Base-by-base conservation (phyloP, 352 stramenopile species). In the Phytophthora capsici region DNA sequence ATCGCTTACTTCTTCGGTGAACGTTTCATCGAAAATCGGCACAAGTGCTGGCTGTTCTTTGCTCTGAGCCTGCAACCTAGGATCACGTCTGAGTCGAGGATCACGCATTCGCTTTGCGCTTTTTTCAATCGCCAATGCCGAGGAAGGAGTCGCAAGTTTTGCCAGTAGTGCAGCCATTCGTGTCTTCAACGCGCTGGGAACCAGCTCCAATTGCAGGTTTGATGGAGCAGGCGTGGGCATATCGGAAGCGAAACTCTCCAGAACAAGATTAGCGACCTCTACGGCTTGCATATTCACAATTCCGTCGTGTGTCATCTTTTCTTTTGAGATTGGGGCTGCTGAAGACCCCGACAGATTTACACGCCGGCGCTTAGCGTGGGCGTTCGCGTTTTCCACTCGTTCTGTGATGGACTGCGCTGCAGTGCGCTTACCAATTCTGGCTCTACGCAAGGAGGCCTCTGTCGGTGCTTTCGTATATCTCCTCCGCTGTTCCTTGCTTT, bases 281-380 rank as follows among this genome's bases (percentile, higher is more conserved):
- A 83, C 75, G 14, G 80, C 80, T 40, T 84, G 78, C 69, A 94
- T 87, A 48, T 94, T 91, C 22, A 93, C 86, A 41, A 94, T 84
- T 23, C 66, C 68, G 12, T 94, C 84, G 46, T 84, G 72, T 2
- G 86, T 93, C 44, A 91, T 61, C 30, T 78, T 73, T 51, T 78
- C 69, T 55, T 57, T 30, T 47, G 69, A 48, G 3, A 68, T 58
- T 1, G 54, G 53, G 45, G 59, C 49, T 46, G 63, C 58, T 54
- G 62, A 62, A 22, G 76, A 64, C 9, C 53, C 63, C 17, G 69
- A 70, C 17, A 78, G 44, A 25, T 69, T 71, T 5, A 78, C 73
- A 47, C 68, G 69, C 63, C 73, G 70, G 55, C 82, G 77, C 30
- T 76, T 78, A 26, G 77, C 77, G 40, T 85, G 80, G 17, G 69